Evolutionary conservation across 306 rosid genomes (phyloP), one percentile per base, ranked within the genome.

Genomic region (Macrotyloma uniflorum): DNA sequence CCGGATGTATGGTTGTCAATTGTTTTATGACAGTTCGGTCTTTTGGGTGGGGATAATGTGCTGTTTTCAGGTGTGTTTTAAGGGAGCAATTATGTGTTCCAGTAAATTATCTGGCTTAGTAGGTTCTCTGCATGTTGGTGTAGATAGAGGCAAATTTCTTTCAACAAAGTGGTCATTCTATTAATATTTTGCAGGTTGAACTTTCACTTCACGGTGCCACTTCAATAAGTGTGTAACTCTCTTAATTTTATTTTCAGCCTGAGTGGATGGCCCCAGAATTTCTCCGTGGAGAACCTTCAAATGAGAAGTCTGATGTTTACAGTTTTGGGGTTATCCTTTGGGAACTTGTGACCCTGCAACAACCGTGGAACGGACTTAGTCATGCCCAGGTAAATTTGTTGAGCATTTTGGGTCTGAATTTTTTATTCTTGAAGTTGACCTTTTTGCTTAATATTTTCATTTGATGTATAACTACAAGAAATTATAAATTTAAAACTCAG

Each of bases 241-340:
- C 83, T 80, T 84, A 68, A 72, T 87, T 86, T 92, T 90, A 74
- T 89, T 90, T 92, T 83, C 92, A 94, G 98, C 97, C 98, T 0
- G 98, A 94, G 88, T 94, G 98, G 98, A 94, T 94, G 98, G 98
- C 98, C 80, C 98, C 98, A 8, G 98, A 94, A 76, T 92, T 94
- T 87, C 98, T 94, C 67, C 98, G 97, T 0, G 98, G 96, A 65
- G 98, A 94, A 76, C 98, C 97, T 54, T 88, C 98, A 45, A 90
- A 92, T 69, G 98, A 94, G 86, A 94, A 94, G 88, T 88, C 97
- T 23, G 98, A 94, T 70, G 98, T 94, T 50, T 94, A 88, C 88
- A 94, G 98, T 75, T 94, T 88, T 28, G 98, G 98, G 24, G 97
- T 94, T 23, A 89, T 94, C 87, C 84, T 94, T 47, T 94, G 98